Percentiles rank a stretch among this genome's conserved stretches.
phyloP scores from a whole-genome alignment of 177 flowering plant genomes.

The Vitis hybrid region DNA sequence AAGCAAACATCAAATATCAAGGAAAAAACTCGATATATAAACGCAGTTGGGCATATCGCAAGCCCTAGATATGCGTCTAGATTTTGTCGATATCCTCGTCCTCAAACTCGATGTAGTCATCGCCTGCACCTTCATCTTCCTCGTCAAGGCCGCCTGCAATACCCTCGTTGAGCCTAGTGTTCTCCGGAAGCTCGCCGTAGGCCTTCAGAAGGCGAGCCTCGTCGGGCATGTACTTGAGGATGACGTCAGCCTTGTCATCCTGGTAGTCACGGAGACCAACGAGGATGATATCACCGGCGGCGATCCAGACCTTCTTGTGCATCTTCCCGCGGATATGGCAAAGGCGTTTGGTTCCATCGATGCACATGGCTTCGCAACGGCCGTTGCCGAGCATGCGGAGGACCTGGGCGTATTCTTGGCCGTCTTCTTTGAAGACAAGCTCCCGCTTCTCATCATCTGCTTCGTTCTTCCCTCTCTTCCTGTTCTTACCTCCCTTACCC shows the following conservation, averaged over 20 bases:
- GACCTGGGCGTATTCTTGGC: conserved; percentile 50
- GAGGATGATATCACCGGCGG: conserved; percentile 46
- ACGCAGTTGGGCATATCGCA: too few relatives aligned
- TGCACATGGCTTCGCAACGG: conserved; percentile 45
- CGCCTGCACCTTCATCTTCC: conserved; percentile 51
- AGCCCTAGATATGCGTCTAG: conserved; percentile 12
- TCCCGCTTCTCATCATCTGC: conserved; percentile 53
- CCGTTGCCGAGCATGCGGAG: conserved; percentile 50
- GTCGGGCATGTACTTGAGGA: conserved; percentile 76
- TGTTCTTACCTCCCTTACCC: conserved; percentile 56
- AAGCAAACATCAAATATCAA: too few relatives aligned
- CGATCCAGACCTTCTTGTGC: conserved; percentile 58
- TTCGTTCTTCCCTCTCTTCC: conserved; percentile 54
- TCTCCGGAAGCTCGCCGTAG: conserved; percentile 68
- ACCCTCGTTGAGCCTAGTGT: conserved; percentile 60
- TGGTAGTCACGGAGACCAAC: conserved; percentile 54
- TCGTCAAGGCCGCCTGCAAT: conserved; percentile 57
- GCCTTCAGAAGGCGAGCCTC: conserved; percentile 73
- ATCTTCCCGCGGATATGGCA: conserved; percentile 52
- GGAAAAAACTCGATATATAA: too few relatives aligned
- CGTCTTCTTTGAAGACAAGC: conserved; percentile 48
- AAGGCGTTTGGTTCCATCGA: conserved; percentile 44
- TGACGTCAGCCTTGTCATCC: conserved; percentile 79
- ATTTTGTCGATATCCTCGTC: conserved; percentile 74
- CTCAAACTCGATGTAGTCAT: conserved; percentile 63